A percentile compares a stretch with the other conserved stretches of the same genome.
phyloP scores from a whole-genome alignment of 2,329 filamentous ascomycete species.

The Fusarium robinianum region DNA sequence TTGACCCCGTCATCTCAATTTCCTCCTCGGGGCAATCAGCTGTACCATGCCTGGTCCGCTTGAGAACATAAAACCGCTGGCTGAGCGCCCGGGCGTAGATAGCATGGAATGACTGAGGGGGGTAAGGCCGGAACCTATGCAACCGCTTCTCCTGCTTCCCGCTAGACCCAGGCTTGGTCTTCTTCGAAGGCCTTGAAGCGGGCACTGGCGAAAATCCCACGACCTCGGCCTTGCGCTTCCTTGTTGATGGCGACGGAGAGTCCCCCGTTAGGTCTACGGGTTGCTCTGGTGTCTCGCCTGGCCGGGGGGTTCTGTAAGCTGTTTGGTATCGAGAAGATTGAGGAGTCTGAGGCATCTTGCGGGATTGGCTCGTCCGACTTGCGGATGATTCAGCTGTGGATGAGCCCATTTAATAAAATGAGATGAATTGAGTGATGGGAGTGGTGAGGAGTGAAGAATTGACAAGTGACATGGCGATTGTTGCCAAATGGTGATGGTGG shows the following conservation, averaged over 20 bases:
- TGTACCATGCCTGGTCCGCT: constrained; percentile 43
- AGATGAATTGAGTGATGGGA: not conserved
- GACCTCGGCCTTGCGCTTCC: constrained; percentile 24
- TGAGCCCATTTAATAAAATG: constrained; percentile 9
- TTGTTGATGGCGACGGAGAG: constrained; percentile 5
- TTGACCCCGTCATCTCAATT: constrained; percentile 65
- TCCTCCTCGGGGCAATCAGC: constrained; percentile 52
- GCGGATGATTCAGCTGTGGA: not conserved
- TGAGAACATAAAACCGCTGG: constrained; percentile 54
- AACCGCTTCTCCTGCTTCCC: constrained; percentile 42
- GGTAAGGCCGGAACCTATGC: constrained; percentile 40
- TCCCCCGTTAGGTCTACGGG: constrained; percentile 12
- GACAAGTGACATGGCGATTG: not conserved
- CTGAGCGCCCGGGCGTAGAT: constrained; percentile 47
- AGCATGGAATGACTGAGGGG: constrained; percentile 43
- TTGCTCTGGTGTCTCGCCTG: constrained; percentile 9
- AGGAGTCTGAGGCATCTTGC: constrained; percentile 8
- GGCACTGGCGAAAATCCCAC: not conserved
- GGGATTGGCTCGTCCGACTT: not conserved
- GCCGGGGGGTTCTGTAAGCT: not conserved
- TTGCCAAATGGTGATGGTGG: too few relatives aligned
- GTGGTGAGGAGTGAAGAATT: not conserved
- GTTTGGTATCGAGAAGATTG: not conserved
- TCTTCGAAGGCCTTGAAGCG: constrained; percentile 14
- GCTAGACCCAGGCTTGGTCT: constrained; percentile 13